Conservation (phyloP, 352 stramenopile species). For the Phytophthora fragariae region DNA sequence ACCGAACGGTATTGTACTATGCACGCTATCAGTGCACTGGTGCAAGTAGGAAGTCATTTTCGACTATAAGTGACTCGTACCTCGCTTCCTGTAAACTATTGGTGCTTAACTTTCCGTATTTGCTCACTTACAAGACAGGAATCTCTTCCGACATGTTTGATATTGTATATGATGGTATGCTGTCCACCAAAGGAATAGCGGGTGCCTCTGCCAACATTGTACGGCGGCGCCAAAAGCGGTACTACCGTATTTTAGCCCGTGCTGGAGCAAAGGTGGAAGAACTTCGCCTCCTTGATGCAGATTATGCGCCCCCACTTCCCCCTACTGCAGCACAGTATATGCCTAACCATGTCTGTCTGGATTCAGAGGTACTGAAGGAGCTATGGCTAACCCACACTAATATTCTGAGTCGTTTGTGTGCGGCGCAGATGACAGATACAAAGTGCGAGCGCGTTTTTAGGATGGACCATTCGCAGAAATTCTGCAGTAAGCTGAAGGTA, state of each 20-base stretch:
- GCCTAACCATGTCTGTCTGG: background rate
- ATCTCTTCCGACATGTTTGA: constrained; percentile 17
- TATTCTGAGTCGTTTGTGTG: constrained; percentile 2
- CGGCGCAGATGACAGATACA: background rate
- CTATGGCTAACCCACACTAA: constrained; percentile 9
- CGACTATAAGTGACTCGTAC: background rate
- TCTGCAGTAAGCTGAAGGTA: constrained; percentile 22
- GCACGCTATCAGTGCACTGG: constrained; percentile 4
- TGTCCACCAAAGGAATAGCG: constrained; percentile 3
- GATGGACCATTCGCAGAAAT: constrained; percentile 19
- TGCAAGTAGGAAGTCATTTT: background rate
- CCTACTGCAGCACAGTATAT: background rate
- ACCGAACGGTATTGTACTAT: constrained; percentile 15
- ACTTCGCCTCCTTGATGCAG: background rate
- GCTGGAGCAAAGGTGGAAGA: background rate
- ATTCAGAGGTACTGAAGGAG: constrained; percentile 5
- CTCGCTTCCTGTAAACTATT: background rate
- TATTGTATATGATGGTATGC: constrained; percentile 16
- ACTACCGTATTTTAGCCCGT: background rate
- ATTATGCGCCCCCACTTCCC: background rate
- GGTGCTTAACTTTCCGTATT: constrained; percentile 7
- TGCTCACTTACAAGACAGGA: constrained; percentile 13
- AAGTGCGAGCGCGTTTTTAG: constrained; percentile 12
- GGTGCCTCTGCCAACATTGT: constrained; percentile 1
- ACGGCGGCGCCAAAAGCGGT: constrained; percentile 14